Base-by-base conservation (phyloP, 352 stramenopile genomes). In the Phytopythium aichiense region DNA sequence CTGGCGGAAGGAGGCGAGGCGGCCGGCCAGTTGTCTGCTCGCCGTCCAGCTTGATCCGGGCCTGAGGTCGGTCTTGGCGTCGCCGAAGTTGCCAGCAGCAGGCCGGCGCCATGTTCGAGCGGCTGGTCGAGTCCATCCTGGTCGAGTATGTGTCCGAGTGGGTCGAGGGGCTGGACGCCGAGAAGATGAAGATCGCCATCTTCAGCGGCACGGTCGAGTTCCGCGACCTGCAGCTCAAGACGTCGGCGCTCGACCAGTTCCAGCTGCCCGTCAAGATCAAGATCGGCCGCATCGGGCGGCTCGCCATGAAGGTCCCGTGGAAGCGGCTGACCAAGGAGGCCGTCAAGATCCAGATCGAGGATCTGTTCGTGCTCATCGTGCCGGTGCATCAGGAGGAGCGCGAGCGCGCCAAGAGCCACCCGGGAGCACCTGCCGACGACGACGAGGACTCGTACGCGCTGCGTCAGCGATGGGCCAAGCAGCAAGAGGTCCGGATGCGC, bases 141-240 rank as follows among this genome's bases (percentile, higher is more conserved):
- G 87, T 89, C 61, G 84, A 95, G 73, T 94, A 95, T 60, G 76
- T 95, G 52, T 92, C 81, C 13, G 84, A 91, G 67, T 95, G 87
- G 83, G 74, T 95, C 62, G 87, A 94, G 37, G 87, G 83, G 0
- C 72, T 95, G 43, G 84, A 95, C 60, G 81, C 84, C 45, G 83
- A 94, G 78, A 92, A 93, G 71, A 95, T 94, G 81, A 92, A 92
- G 67, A 69, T 95, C 57, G 87, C 77, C 42, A 67, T 95, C 37
- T 94, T 94, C 55, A 73, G 83, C 25, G 84, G 87, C 16, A 93
- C 93, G 50, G 83, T 95, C 53, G 84, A 92, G 63, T 90, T 95
- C 55, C 74, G 78, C 38, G 82, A 93, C 50, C 66, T 95, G 58
- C 76, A 84, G 61, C 80, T 95, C 67, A 79, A 85, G 49, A 74